phyloP scores from a whole-genome alignment of 176 grass and related monocot genomes.

The Eleusine indica region DNA sequence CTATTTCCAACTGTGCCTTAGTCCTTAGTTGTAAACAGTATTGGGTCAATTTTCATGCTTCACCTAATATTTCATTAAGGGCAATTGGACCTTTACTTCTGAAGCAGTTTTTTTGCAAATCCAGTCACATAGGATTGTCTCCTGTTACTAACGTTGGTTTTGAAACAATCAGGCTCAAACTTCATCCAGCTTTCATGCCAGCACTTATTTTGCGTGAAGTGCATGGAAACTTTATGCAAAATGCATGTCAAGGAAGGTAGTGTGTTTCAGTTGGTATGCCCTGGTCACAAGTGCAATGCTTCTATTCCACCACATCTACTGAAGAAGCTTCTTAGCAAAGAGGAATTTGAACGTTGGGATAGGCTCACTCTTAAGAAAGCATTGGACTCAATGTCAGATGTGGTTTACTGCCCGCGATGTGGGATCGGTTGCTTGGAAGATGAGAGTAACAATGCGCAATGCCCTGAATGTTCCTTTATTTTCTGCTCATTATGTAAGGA shows the following conservation, averaged over 20 bases:
- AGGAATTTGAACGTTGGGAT: conserved; percentile 64
- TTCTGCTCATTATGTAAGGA: conserved; percentile 59
- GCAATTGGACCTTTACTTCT: not conserved
- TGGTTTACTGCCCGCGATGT: conserved; percentile 62
- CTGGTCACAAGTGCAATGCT: conserved; percentile 46
- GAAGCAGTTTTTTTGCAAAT: not conserved
- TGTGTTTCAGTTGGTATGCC: conserved; percentile 55
- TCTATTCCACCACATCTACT: conserved; percentile 51
- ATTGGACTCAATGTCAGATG: conserved; percentile 58
- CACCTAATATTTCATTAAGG: not conserved
- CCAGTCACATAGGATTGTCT: not conserved
- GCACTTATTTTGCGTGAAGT: conserved; percentile 37
- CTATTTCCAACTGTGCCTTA: not conserved
- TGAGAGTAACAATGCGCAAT: conserved; percentile 43
- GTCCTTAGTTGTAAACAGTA: not conserved
- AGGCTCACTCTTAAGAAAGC: conserved; percentile 54
- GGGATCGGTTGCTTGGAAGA: conserved; percentile 59
- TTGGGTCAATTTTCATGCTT: not conserved
- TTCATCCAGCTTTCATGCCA: conserved; percentile 38
- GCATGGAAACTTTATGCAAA: conserved; percentile 48
- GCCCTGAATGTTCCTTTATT: conserved; percentile 54
- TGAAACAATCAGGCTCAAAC: conserved; percentile 44
- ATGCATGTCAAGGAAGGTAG: conserved; percentile 54
- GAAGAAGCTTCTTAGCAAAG: conserved; percentile 45
- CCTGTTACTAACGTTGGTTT: not conserved